phyloP scores from a whole-genome alignment of 1,284 basidiomycete genomes.

The Takashimella koratensis region DNA sequence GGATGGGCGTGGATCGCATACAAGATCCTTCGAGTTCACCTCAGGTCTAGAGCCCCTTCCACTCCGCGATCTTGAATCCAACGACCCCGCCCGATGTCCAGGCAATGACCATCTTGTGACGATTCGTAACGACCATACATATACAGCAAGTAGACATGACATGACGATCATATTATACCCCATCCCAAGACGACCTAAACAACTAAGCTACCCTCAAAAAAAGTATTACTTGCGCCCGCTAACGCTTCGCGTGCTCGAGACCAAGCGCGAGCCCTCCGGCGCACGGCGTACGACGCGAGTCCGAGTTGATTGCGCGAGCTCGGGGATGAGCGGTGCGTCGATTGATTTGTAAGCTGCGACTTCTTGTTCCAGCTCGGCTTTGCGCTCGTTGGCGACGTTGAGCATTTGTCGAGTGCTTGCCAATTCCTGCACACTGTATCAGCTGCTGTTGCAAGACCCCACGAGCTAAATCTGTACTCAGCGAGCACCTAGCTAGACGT shows the following conservation, averaged over 20 bases:
- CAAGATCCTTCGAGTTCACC: slow-evolving; percentile 1
- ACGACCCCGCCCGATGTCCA: not conserved
- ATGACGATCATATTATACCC: not conserved
- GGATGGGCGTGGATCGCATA: slow-evolving; percentile 10
- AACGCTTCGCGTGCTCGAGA: not conserved
- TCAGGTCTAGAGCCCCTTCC: no score
- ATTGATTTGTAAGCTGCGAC: slow-evolving; percentile 28
- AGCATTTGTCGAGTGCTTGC: slow-evolving; percentile 29
- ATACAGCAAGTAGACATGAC: not conserved
- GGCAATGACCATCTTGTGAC: no score
- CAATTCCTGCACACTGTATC: slow-evolving; percentile 35
- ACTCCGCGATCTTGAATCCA: not conserved
- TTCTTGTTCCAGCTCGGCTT: slow-evolving; percentile 20
- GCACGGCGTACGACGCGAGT: not conserved
- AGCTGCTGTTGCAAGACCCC: no score
- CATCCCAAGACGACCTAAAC: no score
- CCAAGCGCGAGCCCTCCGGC: not conserved
- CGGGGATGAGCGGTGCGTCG: slow-evolving; percentile 2
- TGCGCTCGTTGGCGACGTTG: slow-evolving; percentile 28
- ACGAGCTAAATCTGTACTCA: no score
- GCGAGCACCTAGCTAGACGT: no score
- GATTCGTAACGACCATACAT: not conserved
- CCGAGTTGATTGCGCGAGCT: not conserved
- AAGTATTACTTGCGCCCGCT: not conserved
- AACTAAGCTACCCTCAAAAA: not conserved